Evolutionary conservation across 176 grass and related monocot species (phyloP).

Genomic region (Alopecurus myosuroides): DNA sequence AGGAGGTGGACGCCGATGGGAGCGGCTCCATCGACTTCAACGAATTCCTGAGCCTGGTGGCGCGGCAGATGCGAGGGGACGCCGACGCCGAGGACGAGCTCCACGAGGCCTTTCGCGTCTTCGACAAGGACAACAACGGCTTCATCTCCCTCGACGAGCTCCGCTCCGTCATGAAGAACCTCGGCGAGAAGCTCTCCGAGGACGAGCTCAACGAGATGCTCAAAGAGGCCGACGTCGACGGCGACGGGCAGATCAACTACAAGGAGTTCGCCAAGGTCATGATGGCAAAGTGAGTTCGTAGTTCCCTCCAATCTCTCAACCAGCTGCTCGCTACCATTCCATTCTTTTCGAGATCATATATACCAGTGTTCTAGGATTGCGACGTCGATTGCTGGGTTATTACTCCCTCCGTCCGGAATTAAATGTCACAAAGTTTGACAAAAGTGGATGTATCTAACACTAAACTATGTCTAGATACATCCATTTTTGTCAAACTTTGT

Average conservation of each 20-base stretch:
- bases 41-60: conserved; percentile 54
- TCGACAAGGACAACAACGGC: conserved; percentile 84
- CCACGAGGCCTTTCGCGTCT: conserved; percentile 72
- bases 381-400: background rate
- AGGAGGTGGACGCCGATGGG: conserved; percentile 46
- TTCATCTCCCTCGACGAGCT: conserved; percentile 80
- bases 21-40: conserved; percentile 57
- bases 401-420: too few relatives aligned
- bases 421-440: too few relatives aligned
- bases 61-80: conserved; percentile 38
- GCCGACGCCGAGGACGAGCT: conserved; percentile 54
- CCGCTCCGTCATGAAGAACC: conserved; percentile 60
- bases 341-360: background rate
- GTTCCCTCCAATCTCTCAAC: background rate
- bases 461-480: too few relatives aligned
- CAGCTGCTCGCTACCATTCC: background rate
- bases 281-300: conserved; percentile 67
- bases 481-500: too few relatives aligned
- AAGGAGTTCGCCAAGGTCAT: conserved; percentile 88
- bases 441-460: too few relatives aligned
- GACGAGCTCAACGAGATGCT: conserved; percentile 77
- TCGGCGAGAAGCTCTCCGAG: conserved; percentile 65
- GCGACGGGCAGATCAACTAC: conserved; percentile 88
- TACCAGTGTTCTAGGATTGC: background rate
- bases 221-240: conserved; percentile 66